A percentile compares a stretch with the other conserved stretches of the same genome.
Evolutionary conservation across 306 rosid genomes (phyloP).

Genomic region (Lathyrus oleraceus): DNA sequence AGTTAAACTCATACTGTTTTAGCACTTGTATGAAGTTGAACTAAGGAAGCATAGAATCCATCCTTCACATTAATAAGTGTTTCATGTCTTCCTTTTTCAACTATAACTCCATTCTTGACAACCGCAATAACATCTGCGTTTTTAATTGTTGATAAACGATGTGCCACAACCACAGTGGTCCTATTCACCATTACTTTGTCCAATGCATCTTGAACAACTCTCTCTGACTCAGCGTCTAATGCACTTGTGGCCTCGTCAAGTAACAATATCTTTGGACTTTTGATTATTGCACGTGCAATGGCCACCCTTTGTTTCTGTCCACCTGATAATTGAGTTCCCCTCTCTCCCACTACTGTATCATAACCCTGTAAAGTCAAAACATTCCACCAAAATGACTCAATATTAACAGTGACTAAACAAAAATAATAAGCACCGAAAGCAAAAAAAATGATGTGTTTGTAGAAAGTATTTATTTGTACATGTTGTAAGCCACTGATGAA

Average conservation of each 20-base stretch:
- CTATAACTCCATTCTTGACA: conserved; percentile 82
- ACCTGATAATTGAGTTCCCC: conserved; percentile 83
- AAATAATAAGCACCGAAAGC: no score
- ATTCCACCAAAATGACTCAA: neutral
- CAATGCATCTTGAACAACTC: conserved; percentile 86
- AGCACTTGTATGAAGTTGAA: conserved; percentile 68
- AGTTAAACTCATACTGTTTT: conserved; percentile 42
- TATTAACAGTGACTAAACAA: neutral
- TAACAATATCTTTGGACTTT: conserved; percentile 73
- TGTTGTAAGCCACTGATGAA: conserved; percentile 75
- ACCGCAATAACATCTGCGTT: conserved; percentile 86
- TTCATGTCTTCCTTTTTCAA: conserved; percentile 80
- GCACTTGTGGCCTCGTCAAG: conserved; percentile 94
- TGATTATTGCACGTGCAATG: conserved; percentile 78
- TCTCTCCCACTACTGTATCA: conserved; percentile 77
- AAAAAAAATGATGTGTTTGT: neutral
- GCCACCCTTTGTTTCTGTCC: conserved; percentile 90
- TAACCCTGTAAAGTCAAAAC: conserved; percentile 57
- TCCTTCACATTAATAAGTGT: conserved; percentile 55
- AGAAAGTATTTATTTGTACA: conserved; percentile 32
- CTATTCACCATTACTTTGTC: conserved; percentile 76
- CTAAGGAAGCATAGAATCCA: conserved; percentile 82
- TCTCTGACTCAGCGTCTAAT: conserved; percentile 80
- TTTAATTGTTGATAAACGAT: conserved; percentile 77
- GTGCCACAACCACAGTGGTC: conserved; percentile 84